Percentiles rank a stretch among this genome's conserved stretches.
These are phyloP conservation scores for Parachlorella kessleri DNA, from an alignment of 139 green algal species.

Conservation along the genomic window DNA sequence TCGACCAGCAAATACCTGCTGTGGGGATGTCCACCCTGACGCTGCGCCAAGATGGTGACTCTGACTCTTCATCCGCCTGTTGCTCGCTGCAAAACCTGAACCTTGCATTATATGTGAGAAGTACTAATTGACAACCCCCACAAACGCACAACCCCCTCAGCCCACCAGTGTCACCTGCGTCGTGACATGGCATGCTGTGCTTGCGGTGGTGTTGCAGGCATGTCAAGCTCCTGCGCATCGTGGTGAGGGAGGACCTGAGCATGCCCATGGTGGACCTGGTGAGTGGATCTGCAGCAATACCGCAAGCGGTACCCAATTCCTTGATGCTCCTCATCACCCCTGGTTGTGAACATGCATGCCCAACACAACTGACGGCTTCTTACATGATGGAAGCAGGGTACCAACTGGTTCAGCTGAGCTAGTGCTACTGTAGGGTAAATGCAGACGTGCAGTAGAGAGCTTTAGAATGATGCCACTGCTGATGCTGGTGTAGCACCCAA, in stretches of 20 bases:
- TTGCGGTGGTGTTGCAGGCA: not conserved
- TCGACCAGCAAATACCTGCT: too few species aligned
- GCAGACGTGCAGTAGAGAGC: not conserved
- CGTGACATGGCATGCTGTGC: not conserved
- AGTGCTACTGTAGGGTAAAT: not conserved
- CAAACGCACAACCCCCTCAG: not conserved
- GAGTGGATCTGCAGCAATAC: not conserved
- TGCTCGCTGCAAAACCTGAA: too few species aligned
- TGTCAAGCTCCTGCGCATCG: conserved; percentile 32
- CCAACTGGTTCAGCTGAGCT: too few species aligned
- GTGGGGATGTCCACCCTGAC: too few species aligned
- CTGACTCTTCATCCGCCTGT: too few species aligned
- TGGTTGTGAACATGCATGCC: not conserved
- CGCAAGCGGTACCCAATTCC: too few species aligned
- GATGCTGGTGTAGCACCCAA: not conserved
- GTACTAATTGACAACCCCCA: too few species aligned
- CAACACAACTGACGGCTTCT: too few species aligned
- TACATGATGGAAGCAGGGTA: too few species aligned
- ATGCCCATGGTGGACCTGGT: conserved; percentile 30
- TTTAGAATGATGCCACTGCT: not conserved
- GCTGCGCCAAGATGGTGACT: too few species aligned
- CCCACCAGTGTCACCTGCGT: not conserved
- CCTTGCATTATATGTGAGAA: too few species aligned
- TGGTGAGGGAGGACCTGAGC: conserved; percentile 54
- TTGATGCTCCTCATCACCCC: too few species aligned